Evolutionary conservation across 257 asterid species (phyloP).

Genomic region (Apocynum venetum): DNA sequence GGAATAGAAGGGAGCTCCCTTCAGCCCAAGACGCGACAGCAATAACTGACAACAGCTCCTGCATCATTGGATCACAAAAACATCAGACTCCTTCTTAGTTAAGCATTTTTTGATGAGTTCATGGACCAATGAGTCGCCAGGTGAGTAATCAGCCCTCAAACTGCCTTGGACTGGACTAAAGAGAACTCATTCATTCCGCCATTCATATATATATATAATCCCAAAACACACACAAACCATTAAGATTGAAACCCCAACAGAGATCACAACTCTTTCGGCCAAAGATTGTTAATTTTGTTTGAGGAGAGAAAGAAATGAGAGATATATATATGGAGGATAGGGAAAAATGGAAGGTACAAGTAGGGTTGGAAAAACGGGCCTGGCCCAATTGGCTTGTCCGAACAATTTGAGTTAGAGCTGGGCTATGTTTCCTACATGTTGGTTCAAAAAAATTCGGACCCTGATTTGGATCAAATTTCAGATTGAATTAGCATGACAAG

Average conservation of each 20-base stretch:
- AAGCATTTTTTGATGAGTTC: conserved; percentile 28
- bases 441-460: too few relatives aligned
- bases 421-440: too few relatives aligned
- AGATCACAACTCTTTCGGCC: background rate
- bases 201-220: background rate
- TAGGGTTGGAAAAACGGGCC: too few relatives aligned
- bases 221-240: background rate
- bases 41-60: conserved; percentile 67
- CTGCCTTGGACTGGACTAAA: conserved; percentile 84
- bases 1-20: conserved; percentile 84
- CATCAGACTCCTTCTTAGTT: conserved; percentile 14
- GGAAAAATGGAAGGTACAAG: background rate
- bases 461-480: too few relatives aligned
- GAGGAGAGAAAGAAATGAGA: background rate
- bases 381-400: too few relatives aligned
- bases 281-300: too few relatives aligned
- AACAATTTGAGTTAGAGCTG: too few relatives aligned
- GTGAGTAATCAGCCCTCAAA: conserved; percentile 40
- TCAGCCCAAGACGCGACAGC: conserved; percentile 95
- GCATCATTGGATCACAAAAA: conserved; percentile 69
- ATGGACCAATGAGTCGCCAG: conserved; percentile 90
- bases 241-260: too few relatives aligned
- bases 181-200: conserved; percentile 60
- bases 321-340: background rate
- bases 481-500: too few relatives aligned